Base-by-base conservation (phyloP, 345 rosid genomes). In the Syzygium jambos region DNA sequence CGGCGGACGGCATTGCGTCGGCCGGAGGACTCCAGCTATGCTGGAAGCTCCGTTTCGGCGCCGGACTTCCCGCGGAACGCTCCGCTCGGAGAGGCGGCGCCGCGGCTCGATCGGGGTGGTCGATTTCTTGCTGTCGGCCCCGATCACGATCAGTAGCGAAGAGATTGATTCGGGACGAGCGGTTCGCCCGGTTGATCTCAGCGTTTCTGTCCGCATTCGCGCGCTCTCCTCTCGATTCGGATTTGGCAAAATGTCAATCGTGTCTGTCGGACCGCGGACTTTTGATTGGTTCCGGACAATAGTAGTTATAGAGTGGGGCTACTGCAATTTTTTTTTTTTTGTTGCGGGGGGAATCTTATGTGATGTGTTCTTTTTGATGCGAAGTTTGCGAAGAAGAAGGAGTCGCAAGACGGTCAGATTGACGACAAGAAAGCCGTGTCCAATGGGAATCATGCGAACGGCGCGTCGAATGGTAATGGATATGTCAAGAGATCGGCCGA, bases 341-440 rank as follows among this genome's bases (percentile, higher is more conserved):
- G 82, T 1, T 11, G 13, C 78, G 11, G 46, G 63, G 87, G 88
- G 87, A 98, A 97, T 89, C 95, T 95, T 94, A 94, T 94, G 92
- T 94, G 92, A 85, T 93, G 78, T 91, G 22, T 92, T 93, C 17
- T 11, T 57, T 97, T 93, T 90, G 94, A 95, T 92, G 93, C 90
- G 88, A 94, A 97, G 99, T 97, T 97, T 94, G 98, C 99, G 94
- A 96, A 97, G 90, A 95, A 94, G 97, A 95, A 88, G 93, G 94
- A 92, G 65, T 84, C 91, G 16, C 89, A 90, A 51, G 90, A 94
- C 52, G 91, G 90, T n/a, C 89, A 87, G 80, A 38, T 85, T n/a
- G 87, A 92, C 84, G 94, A 90, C 61, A 86, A 91, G 85, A 88
- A 89, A 51, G 90, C 86, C 51, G 90, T 85, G 29, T 51, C 90